Conservation (phyloP, 441 rosid species). For the Populus hybrid region DNA sequence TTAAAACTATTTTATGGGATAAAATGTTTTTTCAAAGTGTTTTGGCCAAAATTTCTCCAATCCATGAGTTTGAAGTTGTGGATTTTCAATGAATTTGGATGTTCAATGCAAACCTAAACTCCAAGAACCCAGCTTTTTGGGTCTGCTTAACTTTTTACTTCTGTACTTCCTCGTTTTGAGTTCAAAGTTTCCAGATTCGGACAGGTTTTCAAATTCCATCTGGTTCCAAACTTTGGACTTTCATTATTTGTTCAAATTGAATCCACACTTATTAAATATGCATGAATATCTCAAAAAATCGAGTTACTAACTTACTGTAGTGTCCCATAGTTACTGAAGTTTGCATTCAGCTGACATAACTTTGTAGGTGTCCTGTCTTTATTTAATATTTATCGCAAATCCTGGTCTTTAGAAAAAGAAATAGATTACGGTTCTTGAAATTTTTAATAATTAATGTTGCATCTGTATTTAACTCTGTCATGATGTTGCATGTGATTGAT, state of each 20-base stretch:
- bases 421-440: neutral
- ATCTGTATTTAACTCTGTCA: neutral
- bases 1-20: neutral
- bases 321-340: neutral
- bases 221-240: neutral
- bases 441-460: neutral
- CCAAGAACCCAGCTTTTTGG: neutral
- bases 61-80: neutral
- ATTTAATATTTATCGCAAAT: neutral
- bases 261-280: neutral
- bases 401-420: neutral
- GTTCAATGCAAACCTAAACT: neutral
- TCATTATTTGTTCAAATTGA: neutral
- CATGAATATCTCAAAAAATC: no score
- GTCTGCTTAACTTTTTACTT: neutral
- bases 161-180: neutral
- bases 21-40: neutral
- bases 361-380: neutral
- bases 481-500: constrained; percentile 22
- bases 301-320: neutral
- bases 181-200: neutral
- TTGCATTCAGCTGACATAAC: neutral
- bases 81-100: neutral
- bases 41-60: neutral
- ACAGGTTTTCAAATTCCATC: neutral